Base-by-base conservation (phyloP, 352 stramenopile genomes). In the Globisporangium viniferum region DNA sequence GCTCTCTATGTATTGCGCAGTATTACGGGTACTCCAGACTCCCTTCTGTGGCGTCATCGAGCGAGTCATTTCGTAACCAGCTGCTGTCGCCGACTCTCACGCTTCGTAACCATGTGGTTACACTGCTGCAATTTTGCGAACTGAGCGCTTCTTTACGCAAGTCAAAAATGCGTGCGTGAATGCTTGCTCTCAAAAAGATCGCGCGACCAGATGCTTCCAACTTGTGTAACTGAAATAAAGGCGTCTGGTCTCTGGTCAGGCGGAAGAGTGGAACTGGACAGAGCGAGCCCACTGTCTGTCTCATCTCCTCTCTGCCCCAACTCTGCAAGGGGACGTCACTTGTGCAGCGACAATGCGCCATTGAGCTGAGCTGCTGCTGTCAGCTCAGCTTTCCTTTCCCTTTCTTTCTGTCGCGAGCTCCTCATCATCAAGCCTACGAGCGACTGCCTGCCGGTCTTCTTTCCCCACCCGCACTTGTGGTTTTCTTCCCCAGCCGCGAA, bases 321-420 rank as follows among this genome's bases (percentile, higher is more conserved):
- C 51, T 58, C 51, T 58, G 51, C 51, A 58, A 58, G 24, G 22
- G 51, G 51, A 58, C 51, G 53, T 41, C 53, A 59, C 53, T 39
- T 18, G 27, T 35, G 53, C 36, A 44, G 36, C 36, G 41, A 48
- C 41, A 48, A 48, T 48, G 41, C 41, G 41, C 41, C 14, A 20
- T 48, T 12, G 36, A 44, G 36, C 24, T 24, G 24, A 12, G 36
- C 36, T 48, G 12, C 39, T 20, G 39, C 15, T 18, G 39, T 48
- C 39, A 48, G 39, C 39, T 48, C 39, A 48, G 39, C 39, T 20
- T 48, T 20, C n/a, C 36, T 12, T 44, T 44, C 36, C 36, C 3
- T 44, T 18, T 41, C 36, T 44, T 44, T 41, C 36, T 44, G 36
- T 44, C 36, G 36, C 36, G 12, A 44, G 36, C 36, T 44, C 36